Evolutionary conservation across 2,329 filamentous ascomycete species (phyloP).

Genomic region (Alternaria atra): DNA sequence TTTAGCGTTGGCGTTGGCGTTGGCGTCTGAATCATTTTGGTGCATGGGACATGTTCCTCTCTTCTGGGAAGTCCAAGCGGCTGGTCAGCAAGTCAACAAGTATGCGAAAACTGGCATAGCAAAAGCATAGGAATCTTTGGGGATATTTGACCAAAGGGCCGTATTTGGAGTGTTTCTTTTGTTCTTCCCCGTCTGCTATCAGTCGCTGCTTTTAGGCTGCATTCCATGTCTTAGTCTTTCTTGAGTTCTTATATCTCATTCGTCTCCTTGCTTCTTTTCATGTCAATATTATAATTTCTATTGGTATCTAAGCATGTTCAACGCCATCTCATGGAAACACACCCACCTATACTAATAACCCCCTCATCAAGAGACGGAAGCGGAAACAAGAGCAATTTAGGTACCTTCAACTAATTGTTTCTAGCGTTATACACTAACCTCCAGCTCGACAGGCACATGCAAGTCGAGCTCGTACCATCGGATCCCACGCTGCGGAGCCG

Average conservation of each 20-base stretch:
- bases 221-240: not conserved
- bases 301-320: not conserved
- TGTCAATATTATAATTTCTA: slow-evolving; percentile 1
- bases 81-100: not conserved
- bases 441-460: slow-evolving; percentile 1
- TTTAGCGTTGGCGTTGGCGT: slow-evolving; percentile 32
- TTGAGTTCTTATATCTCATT: not conserved
- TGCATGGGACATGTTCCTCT: slow-evolving; percentile 2
- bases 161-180: not conserved
- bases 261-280: not conserved
- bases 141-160: not conserved
- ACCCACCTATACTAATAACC: not conserved
- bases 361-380: not conserved
- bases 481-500: slow-evolving; percentile 15
- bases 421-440: not conserved
- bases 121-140: not conserved
- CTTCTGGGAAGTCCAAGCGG: slow-evolving; percentile 4
- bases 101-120: not conserved
- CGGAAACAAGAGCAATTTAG: not conserved
- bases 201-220: slow-evolving; percentile 1
- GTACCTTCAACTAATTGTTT: not conserved
- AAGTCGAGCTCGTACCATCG: not conserved
- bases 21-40: slow-evolving; percentile 11
- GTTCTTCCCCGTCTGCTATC: not conserved
- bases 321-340: not conserved